Conservation (phyloP, 441 rosid species). For the Populus hybrid region DNA sequence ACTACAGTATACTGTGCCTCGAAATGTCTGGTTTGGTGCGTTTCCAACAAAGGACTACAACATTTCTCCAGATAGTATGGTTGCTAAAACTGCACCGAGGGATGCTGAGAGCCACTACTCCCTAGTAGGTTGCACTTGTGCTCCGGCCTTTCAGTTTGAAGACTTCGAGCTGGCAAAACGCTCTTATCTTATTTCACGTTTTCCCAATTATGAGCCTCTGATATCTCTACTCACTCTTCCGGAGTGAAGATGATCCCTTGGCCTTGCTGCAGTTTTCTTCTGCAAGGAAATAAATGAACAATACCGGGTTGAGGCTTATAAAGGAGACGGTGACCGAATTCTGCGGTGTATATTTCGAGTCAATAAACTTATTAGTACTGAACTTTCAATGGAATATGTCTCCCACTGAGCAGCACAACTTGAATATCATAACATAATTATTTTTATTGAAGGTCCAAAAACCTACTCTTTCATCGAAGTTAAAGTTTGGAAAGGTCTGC, state of each 20-base stretch:
- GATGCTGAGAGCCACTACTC: constrained; percentile 65
- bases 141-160: constrained; percentile 87
- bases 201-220: constrained; percentile 49
- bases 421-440: no score
- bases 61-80: constrained; percentile 40
- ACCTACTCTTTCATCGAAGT: no score
- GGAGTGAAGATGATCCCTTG: constrained; percentile 23
- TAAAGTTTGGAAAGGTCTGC: no score
- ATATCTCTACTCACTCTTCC: constrained; percentile 57
- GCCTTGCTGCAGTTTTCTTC: not conserved
- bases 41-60: constrained; percentile 62
- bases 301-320: not conserved
- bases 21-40: constrained; percentile 82
- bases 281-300: not conserved
- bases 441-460: no score
- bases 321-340: no score
- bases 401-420: no score
- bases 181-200: constrained; percentile 50
- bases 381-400: no score
- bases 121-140: constrained; percentile 90
- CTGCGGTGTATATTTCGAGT: no score
- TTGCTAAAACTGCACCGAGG: constrained; percentile 47
- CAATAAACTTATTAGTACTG: no score
- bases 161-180: constrained; percentile 77
- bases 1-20: constrained; percentile 72